These are phyloP conservation scores for Boechera stricta DNA, from an alignment of 345 rosid species.

Conservation along the genomic window DNA sequence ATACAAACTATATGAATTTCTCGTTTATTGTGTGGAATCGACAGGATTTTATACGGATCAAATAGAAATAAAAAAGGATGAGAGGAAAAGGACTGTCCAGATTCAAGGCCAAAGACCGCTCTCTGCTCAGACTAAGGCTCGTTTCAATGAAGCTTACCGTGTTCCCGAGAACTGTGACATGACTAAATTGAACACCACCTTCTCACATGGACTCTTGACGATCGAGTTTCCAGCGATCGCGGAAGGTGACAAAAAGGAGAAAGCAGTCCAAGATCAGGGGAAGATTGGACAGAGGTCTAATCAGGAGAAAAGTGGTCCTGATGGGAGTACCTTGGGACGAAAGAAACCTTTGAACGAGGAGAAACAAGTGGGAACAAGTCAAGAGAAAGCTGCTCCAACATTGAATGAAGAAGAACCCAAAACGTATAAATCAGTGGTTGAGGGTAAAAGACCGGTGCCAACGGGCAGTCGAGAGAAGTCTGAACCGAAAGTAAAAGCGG, in stretches of 20 bases:
- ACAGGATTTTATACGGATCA: conserved; percentile 45
- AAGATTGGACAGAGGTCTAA: conserved; percentile 23
- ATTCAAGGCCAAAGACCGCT: conserved; percentile 47
- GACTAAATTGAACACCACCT: conserved; percentile 26
- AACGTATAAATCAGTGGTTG: conserved; percentile 46
- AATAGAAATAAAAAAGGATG: conserved; percentile 41
- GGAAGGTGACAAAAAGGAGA: conserved; percentile 22
- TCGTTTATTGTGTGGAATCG: neutral
- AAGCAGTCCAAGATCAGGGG: conserved; percentile 22
- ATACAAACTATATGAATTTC: neutral
- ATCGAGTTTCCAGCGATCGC: conserved; percentile 34
- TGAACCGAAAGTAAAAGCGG: conserved; percentile 21
- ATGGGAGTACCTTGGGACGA: conserved; percentile 23
- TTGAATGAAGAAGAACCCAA: conserved; percentile 25
- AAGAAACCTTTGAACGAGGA: conserved; percentile 17
- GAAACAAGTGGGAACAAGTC: conserved; percentile 29
- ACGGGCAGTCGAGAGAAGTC: conserved; percentile 10
- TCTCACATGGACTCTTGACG: conserved; percentile 42
- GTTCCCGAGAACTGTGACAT: conserved; percentile 41
- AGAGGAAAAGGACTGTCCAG: conserved; percentile 31
- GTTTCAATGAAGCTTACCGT: conserved; percentile 45
- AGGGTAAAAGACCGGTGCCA: conserved; percentile 31
- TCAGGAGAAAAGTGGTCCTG: conserved; percentile 9
- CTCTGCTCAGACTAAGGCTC: conserved; percentile 44
- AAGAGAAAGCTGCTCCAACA: conserved; percentile 22